Base-by-base conservation (phyloP, 2,329 filamentous ascomycete genomes). In the Microsporum canis region DNA sequence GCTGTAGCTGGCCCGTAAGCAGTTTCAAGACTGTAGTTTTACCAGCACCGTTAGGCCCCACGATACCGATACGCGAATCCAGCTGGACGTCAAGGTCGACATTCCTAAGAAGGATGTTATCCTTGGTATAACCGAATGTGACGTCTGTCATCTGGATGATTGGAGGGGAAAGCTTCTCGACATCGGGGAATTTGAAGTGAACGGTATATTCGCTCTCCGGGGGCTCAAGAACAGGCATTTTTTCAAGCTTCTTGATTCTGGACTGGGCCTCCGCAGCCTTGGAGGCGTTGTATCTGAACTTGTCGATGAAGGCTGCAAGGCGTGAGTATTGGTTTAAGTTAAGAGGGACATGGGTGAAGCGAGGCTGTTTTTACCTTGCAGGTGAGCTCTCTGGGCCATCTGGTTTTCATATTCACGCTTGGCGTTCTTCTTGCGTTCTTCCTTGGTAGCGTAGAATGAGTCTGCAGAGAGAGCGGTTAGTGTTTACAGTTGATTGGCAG, bases 401-500 rank as follows among this genome's bases (percentile, higher is more conserved):
- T 99, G 94, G 76, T 95, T 97, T 76, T 99, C 94, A 76, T 99
- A 99, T 76, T 99, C 94, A 69, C 90, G 87, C 81, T 94, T 92
- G 49, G 91, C 91, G 53, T 89, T 91, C 85, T 99, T 99, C 73
- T 92, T 88, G 66, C 94, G 87, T 76, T 99, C 94, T 75, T 99
- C 94, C 71, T 91, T 94, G 27, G 94, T 97, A 5, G 91, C 91
- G 73, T 99, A 99, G 81, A 97, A 96, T 43, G 89, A 88, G 71
- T 96, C 89, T 78, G 33, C 14, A 14, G 1, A 31, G 49, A 27
- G 1, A 41, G 39, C 34, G 59, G 59, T 70, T 66, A 71, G 67
- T 23, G 4, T 4, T 38, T 38, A 5, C 10, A 39, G 17, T 17
- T 29, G 33, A 27, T 29, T 14, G 10, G 14, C 5, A 10, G 34